Evolutionary conservation across 179 eudicot genomes (phyloP).

Genomic region (Drosera spatulata): DNA sequence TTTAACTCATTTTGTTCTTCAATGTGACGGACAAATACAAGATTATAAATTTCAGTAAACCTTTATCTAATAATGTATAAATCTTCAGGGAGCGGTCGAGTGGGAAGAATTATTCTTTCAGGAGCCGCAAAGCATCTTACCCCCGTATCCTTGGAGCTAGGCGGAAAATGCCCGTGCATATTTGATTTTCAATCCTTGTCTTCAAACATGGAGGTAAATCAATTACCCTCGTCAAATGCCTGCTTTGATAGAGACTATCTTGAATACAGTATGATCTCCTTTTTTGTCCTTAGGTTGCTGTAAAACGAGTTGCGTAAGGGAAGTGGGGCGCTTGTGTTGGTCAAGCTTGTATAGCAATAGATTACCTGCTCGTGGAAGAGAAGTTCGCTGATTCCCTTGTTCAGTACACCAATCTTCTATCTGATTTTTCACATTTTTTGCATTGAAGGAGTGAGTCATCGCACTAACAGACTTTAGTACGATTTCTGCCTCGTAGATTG

Average conservation of each 20-base stretch:
- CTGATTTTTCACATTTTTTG: background rate
- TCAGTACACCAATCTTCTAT: background rate
- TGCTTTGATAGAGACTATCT: background rate
- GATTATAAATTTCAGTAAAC: background rate
- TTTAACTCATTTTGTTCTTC: background rate
- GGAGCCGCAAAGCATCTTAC: conserved; percentile 89
- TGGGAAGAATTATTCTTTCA: conserved; percentile 61
- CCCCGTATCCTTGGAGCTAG: conserved; percentile 89
- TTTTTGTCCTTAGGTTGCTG: conserved; percentile 34
- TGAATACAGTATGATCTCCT: background rate
- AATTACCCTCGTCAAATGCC: no score
- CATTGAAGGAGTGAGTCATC: no score
- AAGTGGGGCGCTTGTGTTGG: conserved; percentile 85
- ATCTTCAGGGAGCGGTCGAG: conserved; percentile 53
- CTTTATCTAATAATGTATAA: background rate
- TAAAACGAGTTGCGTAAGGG: conserved; percentile 57
- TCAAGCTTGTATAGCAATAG: conserved; percentile 86
- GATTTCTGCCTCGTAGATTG: conserved; percentile 57
- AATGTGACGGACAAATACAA: background rate
- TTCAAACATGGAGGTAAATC: conserved; percentile 54
- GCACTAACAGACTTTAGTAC: background rate
- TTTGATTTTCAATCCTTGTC: conserved; percentile 49
- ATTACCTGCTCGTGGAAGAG: conserved; percentile 72
- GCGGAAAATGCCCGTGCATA: conserved; percentile 82
- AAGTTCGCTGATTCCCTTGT: conserved; percentile 57